A percentile compares a stretch with the other conserved stretches of the same genome.
These are phyloP conservation scores for Calocera cornea DNA, from an alignment of 768 basidiomycete species.

Conservation along the genomic window DNA sequence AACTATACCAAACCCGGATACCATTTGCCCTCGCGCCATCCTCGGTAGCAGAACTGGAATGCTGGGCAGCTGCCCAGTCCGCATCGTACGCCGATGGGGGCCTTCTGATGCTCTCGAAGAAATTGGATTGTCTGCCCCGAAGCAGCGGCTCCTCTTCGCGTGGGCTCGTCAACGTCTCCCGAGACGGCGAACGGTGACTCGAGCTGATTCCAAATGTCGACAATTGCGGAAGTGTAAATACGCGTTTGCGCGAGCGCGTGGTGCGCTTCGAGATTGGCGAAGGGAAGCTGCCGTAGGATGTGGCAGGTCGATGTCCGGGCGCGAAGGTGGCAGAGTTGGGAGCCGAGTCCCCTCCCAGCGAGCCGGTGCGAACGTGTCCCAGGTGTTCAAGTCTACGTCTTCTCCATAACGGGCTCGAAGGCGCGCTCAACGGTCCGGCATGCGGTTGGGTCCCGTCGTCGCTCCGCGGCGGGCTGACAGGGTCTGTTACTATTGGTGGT, in stretches of 20 bases:
- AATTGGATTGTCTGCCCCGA: conserved; percentile 3
- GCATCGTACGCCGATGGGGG: conserved; percentile 14
- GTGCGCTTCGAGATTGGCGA: conserved; percentile 4
- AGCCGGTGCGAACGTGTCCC: not conserved
- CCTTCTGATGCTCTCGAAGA: conserved; percentile 8
- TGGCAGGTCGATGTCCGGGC: not conserved
- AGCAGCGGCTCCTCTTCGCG: not conserved
- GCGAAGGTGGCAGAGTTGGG: not conserved
- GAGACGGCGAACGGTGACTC: not conserved
- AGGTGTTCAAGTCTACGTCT: conserved; percentile 9
- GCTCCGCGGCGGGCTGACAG: not conserved
- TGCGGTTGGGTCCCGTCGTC: not conserved
- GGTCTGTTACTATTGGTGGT: not conserved
- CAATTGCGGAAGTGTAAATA: not conserved
- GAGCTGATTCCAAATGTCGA: not conserved
- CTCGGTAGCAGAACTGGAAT: conserved; percentile 19
- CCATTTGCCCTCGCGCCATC: conserved; percentile 63
- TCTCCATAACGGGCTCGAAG: conserved; percentile 11
- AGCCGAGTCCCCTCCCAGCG: not conserved
- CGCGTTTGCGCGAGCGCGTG: not conserved
- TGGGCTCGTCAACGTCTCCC: conserved; percentile 3
- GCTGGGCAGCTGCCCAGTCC: not conserved
- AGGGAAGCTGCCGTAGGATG: conserved; percentile 10
- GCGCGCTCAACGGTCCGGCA: conserved; percentile 8
- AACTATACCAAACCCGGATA: conserved; percentile 80